phyloP scores from a whole-genome alignment of 257 asterid species.

The Solanum paucissectum region DNA sequence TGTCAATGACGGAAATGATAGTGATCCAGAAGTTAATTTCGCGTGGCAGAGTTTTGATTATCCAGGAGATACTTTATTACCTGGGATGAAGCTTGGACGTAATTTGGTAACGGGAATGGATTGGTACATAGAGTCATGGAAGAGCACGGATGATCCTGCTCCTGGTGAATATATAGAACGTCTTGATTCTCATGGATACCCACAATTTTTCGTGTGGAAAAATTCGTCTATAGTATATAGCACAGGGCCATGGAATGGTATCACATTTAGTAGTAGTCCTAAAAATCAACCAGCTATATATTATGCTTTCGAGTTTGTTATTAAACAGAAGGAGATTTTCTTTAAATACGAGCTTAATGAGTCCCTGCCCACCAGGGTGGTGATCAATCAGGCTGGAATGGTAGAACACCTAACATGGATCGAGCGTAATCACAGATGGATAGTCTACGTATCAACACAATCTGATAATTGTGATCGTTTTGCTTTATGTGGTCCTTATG shows the following conservation, averaged over 20 bases:
- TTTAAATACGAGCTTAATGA: neutral
- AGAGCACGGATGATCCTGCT: slow-evolving; percentile 7
- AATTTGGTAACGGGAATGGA: neutral
- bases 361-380: neutral
- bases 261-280: neutral
- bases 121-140: neutral
- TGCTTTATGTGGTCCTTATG: neutral
- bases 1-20: neutral
- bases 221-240: neutral
- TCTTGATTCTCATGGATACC: neutral
- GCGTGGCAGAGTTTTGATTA: slow-evolving; percentile 9
- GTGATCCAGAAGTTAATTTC: neutral
- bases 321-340: neutral
- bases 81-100: slow-evolving; percentile 11
- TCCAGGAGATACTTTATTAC: neutral
- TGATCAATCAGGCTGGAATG: neutral
- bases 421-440: neutral
- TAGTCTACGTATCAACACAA: neutral
- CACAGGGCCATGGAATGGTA: slow-evolving; percentile 11
- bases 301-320: neutral
- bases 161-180: neutral
- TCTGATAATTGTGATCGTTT: neutral
- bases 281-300: neutral
- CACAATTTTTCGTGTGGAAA: neutral
- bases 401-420: slow-evolving; percentile 1